Evolutionary conservation across 2,329 filamentous ascomycete species (phyloP), one percentile per base, ranked within the genome.

Genomic region (Ophiobolus disseminans): DNA sequence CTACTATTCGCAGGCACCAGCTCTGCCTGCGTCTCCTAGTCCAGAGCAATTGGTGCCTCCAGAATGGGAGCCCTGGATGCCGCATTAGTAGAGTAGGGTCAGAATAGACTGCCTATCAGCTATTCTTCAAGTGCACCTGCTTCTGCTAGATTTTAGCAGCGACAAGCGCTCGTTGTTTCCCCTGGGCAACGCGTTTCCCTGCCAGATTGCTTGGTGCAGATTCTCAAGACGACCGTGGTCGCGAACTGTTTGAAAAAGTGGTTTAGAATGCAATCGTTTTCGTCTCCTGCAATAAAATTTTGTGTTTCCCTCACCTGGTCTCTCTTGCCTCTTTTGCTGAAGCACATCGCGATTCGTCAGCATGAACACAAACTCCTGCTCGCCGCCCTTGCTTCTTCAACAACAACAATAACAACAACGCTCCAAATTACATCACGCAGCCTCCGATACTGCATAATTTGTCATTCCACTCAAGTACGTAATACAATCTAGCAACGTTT

Each of bases 1-100:
- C 14, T 35, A 49, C 14, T 40, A 26, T 34, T 21, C 36, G 7
- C n/a, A 40, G 21, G 37, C 37, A 26, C n/a, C 36, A 16, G 19
- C 31, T 6, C 14, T 38, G 22, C 11, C 14, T 14, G 28, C 23
- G 37, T 21, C 26, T 6, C 25, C 31, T 16, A 34, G 34, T 14
- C 19, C 44, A 21, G 44, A 47, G 13, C 17, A 37, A 17, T 34
- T 46, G 25, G 28, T 30, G 10, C 5, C 36, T 21, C 37, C 35
- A 13, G 44, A 47, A 35, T 47, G 44, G 44, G 35, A 22, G 44
- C 26, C 16, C 9, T 40, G 44, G 44, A 40, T 40, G n/a, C 30
- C n/a, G 30, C 13, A 47, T 20, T 19, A 40, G 37, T 35, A 11
- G 28, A 20, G 37, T n/a, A n/a, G n/a, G n/a, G n/a, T n/a, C 41